A percentile compares a stretch with the other conserved stretches of the same genome.
These are phyloP conservation scores for Phytophthora meadii DNA, from an alignment of 352 stramenopile genomes.

Conservation along the genomic window DNA sequence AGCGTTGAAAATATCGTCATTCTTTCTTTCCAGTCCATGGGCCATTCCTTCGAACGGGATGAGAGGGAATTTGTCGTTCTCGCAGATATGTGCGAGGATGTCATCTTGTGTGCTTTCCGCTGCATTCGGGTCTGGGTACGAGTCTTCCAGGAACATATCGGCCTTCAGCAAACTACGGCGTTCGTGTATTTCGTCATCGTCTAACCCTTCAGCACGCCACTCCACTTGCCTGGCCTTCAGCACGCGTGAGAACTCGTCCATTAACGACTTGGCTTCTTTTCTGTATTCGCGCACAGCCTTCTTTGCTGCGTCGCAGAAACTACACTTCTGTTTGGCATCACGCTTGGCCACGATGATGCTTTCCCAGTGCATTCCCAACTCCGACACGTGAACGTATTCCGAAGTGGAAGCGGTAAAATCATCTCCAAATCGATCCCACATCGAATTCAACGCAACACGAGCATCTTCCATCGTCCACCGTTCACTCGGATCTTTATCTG, in stretches of 20 bases:
- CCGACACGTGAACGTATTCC: conserved; percentile 54
- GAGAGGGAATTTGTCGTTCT: conserved; percentile 54
- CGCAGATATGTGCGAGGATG: conserved; percentile 63
- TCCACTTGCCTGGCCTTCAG: conserved; percentile 40
- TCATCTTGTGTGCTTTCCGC: conserved; percentile 53
- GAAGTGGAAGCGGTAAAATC: conserved; percentile 35
- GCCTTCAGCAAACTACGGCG: conserved; percentile 54
- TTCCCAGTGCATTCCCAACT: conserved; percentile 64
- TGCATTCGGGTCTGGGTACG: conserved; percentile 56
- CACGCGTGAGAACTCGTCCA: conserved; percentile 51
- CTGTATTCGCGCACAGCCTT: conserved; percentile 50
- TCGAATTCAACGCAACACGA: conserved; percentile 29
- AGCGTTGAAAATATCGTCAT: conserved; percentile 63
- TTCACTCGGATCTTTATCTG: conserved; percentile 5
- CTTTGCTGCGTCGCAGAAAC: conserved; percentile 45
- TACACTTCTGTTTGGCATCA: conserved; percentile 32
- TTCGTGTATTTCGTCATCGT: conserved; percentile 63
- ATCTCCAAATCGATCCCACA: conserved; percentile 43
- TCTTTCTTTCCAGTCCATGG: conserved; percentile 43
- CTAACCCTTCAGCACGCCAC: conserved; percentile 48
- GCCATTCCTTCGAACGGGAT: conserved; percentile 50
- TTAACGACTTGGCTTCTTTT: conserved; percentile 40
- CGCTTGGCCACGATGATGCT: conserved; percentile 33
- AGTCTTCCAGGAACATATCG: conserved; percentile 57
- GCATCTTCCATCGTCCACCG: conserved; percentile 41